A percentile compares a stretch with the other conserved stretches of the same genome.
Evolutionary conservation across 169 alveolate genomes (phyloP).

Genomic region (Eimeria nieschulzi): DNA sequence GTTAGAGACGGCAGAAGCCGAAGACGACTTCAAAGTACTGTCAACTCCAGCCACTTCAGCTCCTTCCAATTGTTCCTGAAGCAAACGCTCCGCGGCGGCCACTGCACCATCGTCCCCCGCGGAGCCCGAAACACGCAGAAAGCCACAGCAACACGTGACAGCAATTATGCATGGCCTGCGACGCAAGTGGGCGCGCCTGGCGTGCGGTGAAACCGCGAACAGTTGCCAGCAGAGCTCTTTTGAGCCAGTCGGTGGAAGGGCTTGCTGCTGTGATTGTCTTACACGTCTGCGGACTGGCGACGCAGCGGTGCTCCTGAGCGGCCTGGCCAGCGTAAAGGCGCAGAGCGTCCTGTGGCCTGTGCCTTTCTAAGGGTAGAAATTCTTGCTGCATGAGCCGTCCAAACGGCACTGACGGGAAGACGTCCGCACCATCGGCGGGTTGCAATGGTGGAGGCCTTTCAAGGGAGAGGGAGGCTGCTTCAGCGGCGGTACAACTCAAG

Average conservation of each 20-base stretch:
- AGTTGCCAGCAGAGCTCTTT: background rate
- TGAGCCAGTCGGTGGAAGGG: too few relatives aligned
- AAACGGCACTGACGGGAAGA: background rate
- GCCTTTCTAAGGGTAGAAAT: constrained; percentile 29
- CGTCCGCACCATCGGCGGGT: background rate
- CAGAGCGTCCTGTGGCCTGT: constrained; percentile 48
- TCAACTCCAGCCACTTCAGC: background rate
- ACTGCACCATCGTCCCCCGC: constrained; percentile 29
- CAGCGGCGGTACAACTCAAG: background rate
- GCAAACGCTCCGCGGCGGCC: constrained; percentile 49
- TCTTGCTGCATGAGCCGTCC: constrained; percentile 47
- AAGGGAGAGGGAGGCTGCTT: background rate
- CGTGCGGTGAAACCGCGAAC: too few relatives aligned
- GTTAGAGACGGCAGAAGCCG: background rate
- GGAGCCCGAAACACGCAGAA: background rate
- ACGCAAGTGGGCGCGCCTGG: too few relatives aligned
- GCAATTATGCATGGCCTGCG: too few relatives aligned
- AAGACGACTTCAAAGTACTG: background rate
- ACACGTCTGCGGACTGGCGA: too few relatives aligned
- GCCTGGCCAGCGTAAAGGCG: constrained; percentile 32
- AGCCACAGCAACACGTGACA: too few relatives aligned
- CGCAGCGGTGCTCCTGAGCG: background rate
- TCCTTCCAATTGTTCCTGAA: constrained; percentile 45
- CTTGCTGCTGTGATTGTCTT: too few relatives aligned
- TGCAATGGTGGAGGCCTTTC: background rate